These are phyloP conservation scores for Penicillium riverlandense DNA, from an alignment of 495 filamentous ascomycete genomes.

Conservation along the genomic window DNA sequence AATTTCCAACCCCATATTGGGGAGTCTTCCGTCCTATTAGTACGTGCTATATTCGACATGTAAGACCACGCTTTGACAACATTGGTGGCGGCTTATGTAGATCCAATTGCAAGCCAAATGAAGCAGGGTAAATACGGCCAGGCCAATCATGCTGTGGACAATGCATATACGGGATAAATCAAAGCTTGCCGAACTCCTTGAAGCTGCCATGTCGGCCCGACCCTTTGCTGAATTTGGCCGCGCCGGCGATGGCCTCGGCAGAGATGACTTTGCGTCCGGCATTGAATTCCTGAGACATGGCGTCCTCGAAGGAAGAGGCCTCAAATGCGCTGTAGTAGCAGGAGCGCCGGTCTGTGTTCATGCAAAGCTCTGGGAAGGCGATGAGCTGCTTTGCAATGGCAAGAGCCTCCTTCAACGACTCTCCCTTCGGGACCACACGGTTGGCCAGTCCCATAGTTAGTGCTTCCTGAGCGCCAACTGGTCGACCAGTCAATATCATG, in stretches of 20 bases:
- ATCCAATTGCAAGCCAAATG: too few species aligned
- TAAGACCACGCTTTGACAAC: too few species aligned
- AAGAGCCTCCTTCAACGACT: constrained; percentile 34
- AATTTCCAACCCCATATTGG: too few species aligned
- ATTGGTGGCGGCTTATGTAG: too few species aligned
- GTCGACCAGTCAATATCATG: constrained; percentile 43
- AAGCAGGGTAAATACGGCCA: too few species aligned
- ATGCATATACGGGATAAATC: background rate
- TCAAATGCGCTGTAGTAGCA: constrained; percentile 40
- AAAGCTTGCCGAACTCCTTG: constrained; percentile 13
- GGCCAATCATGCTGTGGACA: background rate
- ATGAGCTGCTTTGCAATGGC: constrained; percentile 34
- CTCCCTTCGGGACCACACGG: constrained; percentile 38
- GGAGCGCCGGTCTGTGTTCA: constrained; percentile 31
- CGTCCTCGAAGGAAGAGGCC: constrained; percentile 35
- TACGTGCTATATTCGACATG: too few species aligned
- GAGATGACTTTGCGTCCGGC: constrained; percentile 28
- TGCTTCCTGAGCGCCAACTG: constrained; percentile 38
- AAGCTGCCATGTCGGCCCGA: constrained; percentile 38
- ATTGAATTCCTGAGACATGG: constrained; percentile 33
- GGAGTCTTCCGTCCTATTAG: too few species aligned
- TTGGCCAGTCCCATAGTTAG: constrained; percentile 41
- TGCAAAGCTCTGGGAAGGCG: constrained; percentile 36
- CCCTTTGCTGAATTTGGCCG: constrained; percentile 32
- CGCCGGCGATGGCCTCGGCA: constrained; percentile 33